Evolutionary conservation across 1,284 basidiomycete genomes (phyloP).

Genomic region (Sporisorium exsertum): DNA sequence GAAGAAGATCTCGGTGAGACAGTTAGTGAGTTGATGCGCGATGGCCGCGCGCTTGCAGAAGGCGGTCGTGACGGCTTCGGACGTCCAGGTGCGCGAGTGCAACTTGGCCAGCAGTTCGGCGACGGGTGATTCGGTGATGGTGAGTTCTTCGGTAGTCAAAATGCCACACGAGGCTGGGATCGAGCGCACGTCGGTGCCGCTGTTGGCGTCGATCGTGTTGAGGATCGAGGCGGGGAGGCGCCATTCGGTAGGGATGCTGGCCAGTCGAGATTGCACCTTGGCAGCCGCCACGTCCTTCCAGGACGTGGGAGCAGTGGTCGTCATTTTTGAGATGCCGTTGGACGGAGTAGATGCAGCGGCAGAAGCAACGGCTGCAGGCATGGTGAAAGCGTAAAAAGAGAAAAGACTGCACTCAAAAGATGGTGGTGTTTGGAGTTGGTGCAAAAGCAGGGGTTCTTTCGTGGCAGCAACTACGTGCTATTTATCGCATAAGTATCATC

Average conservation of each 20-base stretch:
- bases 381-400: no score
- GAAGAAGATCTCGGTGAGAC: constrained; percentile 50
- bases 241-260: constrained; percentile 33
- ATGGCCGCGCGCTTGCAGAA: constrained; percentile 55
- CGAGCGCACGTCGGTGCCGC: constrained; percentile 29
- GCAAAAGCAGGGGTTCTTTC: no score
- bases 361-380: constrained; percentile 26
- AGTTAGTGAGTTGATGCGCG: constrained; percentile 55
- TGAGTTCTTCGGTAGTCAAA: constrained; percentile 30
- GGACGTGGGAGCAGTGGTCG: constrained; percentile 12
- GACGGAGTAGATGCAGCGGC: neutral
- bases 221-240: constrained; percentile 23
- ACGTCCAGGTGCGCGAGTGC: constrained; percentile 25
- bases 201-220: constrained; percentile 8
- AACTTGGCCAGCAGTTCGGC: constrained; percentile 24
- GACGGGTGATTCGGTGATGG: constrained; percentile 37
- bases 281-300: constrained; percentile 38
- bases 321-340: constrained; percentile 21
- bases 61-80: constrained; percentile 37
- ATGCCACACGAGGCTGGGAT: constrained; percentile 38
- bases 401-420: no score
- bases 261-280: constrained; percentile 34
- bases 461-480: neutral
- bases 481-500: neutral
- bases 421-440: no score